A percentile compares a stretch with the other conserved stretches of the same genome.
These are phyloP conservation scores for Theileria sp. DNA, from an alignment of 169 alveolate genomes.

Conservation along the genomic window DNA sequence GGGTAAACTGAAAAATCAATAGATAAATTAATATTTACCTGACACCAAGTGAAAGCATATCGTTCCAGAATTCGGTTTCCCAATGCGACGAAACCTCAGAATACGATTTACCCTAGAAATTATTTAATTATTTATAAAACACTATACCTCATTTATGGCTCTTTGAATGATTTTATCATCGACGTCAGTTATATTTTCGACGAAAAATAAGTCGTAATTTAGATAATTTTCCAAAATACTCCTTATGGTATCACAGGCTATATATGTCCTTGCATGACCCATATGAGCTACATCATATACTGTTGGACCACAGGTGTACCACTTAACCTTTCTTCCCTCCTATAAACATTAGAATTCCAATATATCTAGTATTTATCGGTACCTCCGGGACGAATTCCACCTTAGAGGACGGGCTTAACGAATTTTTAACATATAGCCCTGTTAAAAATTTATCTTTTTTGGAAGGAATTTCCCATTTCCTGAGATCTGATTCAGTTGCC, in stretches of 20 bases:
- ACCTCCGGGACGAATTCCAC: slow-evolving; percentile 81
- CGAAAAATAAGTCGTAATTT: slow-evolving; percentile 91
- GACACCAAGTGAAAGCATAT: slow-evolving; percentile 89
- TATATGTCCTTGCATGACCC: slow-evolving; percentile 98
- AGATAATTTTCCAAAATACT: slow-evolving; percentile 92
- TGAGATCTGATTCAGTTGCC: slow-evolving; percentile 45
- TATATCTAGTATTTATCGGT: background rate
- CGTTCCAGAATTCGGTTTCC: slow-evolving; percentile 90
- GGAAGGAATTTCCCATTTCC: slow-evolving; percentile 70
- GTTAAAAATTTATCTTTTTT: slow-evolving; percentile 68
- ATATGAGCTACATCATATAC: slow-evolving; percentile 97
- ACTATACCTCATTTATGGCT: slow-evolving; percentile 63
- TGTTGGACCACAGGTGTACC: slow-evolving; percentile 94
- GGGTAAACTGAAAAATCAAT: slow-evolving; percentile 75
- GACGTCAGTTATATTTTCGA: slow-evolving; percentile 97
- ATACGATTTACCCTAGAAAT: slow-evolving; percentile 62
- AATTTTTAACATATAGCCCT: slow-evolving; percentile 68
- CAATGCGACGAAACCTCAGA: slow-evolving; percentile 86
- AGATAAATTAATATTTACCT: slow-evolving; percentile 25
- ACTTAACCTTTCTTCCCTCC: slow-evolving; percentile 81
- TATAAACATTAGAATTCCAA: slow-evolving; percentile 6
- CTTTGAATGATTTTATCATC: slow-evolving; percentile 96
- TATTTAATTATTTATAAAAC: background rate
- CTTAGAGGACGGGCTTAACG: slow-evolving; percentile 67
- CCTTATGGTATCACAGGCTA: slow-evolving; percentile 92